These are phyloP conservation scores for Meredithiella fracta DNA, from an alignment of 2,329 filamentous ascomycete species.

Conservation along the genomic window DNA sequence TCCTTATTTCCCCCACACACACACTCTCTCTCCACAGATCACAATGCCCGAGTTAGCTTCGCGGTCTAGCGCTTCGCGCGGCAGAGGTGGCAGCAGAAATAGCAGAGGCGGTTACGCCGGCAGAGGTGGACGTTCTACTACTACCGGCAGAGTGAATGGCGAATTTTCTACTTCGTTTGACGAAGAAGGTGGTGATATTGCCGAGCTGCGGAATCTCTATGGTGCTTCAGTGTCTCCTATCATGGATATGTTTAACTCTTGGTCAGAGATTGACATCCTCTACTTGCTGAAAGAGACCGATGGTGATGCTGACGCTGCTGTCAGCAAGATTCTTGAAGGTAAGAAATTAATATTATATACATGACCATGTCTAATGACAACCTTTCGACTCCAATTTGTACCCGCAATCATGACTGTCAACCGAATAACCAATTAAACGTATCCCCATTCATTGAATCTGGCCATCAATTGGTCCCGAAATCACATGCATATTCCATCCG, in stretches of 20 bases:
- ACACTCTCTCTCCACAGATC: constrained; percentile 17
- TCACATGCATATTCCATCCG: neutral
- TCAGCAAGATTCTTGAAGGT: constrained; percentile 70
- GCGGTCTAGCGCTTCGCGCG: constrained; percentile 67
- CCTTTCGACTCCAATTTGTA: neutral
- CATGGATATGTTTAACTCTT: constrained; percentile 86
- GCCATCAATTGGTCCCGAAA: neutral
- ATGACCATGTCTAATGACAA: neutral
- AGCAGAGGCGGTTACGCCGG: constrained; percentile 62
- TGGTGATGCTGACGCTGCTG: constrained; percentile 58
- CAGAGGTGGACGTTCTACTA: constrained; percentile 52
- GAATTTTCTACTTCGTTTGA: constrained; percentile 44
- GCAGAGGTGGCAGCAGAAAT: constrained; percentile 78
- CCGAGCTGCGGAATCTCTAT: constrained; percentile 82
- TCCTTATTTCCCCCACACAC: constrained; percentile 21
- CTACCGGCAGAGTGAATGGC: constrained; percentile 46
- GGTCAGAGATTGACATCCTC: constrained; percentile 88
- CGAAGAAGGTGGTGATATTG: constrained; percentile 71
- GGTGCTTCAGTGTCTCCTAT: constrained; percentile 61
- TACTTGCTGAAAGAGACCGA: constrained; percentile 82
- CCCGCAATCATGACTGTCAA: neutral
- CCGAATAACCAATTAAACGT: neutral
- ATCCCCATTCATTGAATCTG: neutral
- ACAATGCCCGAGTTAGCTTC: constrained; percentile 88
- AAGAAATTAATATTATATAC: constrained; percentile 17